phyloP scores from a whole-genome alignment of 2,329 filamentous ascomycete species.

The Ophiobolus disseminans region DNA sequence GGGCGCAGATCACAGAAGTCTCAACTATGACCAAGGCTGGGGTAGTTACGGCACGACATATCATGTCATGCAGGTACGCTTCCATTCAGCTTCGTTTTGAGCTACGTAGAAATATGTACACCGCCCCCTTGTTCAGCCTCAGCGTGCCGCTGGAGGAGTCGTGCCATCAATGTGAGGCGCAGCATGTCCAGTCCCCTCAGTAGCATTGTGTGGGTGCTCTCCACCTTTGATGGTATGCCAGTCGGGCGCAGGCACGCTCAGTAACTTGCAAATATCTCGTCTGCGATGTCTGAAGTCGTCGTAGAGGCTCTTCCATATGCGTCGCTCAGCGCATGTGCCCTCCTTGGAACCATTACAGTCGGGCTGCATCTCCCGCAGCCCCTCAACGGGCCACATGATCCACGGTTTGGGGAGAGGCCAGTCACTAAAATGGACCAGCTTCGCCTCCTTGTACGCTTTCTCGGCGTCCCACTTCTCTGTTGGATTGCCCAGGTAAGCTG shows the following conservation, averaged over 20 bases:
- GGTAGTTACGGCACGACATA: not conserved
- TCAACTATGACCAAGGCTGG: not conserved
- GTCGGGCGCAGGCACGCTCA: constrained; percentile 49
- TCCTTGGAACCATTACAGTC: constrained; percentile 48
- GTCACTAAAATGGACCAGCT: constrained; percentile 74
- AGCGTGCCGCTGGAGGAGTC: constrained; percentile 7
- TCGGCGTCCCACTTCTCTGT: constrained; percentile 67
- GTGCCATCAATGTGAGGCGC: constrained; percentile 24
- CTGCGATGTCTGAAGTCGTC: constrained; percentile 53
- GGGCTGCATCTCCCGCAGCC: constrained; percentile 54
- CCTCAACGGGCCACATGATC: constrained; percentile 56
- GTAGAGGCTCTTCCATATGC: constrained; percentile 55
- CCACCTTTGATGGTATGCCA: constrained; percentile 42
- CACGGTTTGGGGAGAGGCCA: constrained; percentile 74
- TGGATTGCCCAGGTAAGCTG: constrained; percentile 59
- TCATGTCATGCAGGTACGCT: constrained; percentile 12
- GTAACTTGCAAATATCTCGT: constrained; percentile 49
- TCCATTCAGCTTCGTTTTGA: not conserved
- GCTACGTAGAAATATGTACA: constrained; percentile 3
- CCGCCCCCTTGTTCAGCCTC: not conserved
- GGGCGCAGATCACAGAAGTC: not conserved
- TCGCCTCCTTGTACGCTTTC: constrained; percentile 64
- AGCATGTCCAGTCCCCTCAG: constrained; percentile 30
- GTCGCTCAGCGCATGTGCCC: constrained; percentile 47
- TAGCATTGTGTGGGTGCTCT: constrained; percentile 24